A percentile compares a stretch with the other conserved stretches of the same genome.
phyloP scores from a whole-genome alignment of 306 rosid genomes.

The Lotus japonicus region DNA sequence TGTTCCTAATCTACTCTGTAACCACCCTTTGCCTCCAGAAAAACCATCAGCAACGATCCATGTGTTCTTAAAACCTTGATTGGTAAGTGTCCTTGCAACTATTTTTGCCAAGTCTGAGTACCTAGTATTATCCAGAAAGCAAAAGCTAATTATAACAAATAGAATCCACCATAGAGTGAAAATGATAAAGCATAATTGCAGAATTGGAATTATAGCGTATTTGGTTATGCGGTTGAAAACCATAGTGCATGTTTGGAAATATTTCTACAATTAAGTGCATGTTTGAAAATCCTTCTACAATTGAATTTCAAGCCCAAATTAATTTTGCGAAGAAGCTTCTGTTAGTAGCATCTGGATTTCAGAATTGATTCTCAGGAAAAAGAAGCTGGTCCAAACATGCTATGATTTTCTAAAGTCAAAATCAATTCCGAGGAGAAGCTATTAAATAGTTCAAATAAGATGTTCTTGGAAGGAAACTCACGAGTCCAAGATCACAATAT shows the following conservation, averaged over 20 bases:
- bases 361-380: too few relatives aligned
- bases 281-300: too few relatives aligned
- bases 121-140: slow-evolving; percentile 31
- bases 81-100: slow-evolving; percentile 69
- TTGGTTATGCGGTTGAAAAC: too few relatives aligned
- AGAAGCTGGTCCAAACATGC: not conserved
- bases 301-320: too few relatives aligned
- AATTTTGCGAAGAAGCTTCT: too few relatives aligned
- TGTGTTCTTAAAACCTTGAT: slow-evolving; percentile 61
- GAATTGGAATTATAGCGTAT: too few relatives aligned
- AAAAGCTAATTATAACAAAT: not conserved
- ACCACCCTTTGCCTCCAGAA: slow-evolving; percentile 82
- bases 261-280: too few relatives aligned
- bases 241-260: too few relatives aligned
- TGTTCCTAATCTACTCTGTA: slow-evolving; percentile 84
- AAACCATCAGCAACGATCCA: slow-evolving; percentile 86
- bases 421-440: too few relatives aligned
- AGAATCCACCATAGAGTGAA: not conserved
- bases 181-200: too few relatives aligned
- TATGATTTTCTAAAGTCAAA: too few relatives aligned
- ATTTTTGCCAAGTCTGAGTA: slow-evolving; percentile 72
- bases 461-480: slow-evolving; percentile 29
- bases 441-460: not conserved
- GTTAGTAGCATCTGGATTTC: too few relatives aligned
- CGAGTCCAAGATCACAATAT: slow-evolving; percentile 77